Evolutionary conservation across 2,329 filamentous ascomycete species (phyloP).

Genomic region (Colletotrichum sp.): DNA sequence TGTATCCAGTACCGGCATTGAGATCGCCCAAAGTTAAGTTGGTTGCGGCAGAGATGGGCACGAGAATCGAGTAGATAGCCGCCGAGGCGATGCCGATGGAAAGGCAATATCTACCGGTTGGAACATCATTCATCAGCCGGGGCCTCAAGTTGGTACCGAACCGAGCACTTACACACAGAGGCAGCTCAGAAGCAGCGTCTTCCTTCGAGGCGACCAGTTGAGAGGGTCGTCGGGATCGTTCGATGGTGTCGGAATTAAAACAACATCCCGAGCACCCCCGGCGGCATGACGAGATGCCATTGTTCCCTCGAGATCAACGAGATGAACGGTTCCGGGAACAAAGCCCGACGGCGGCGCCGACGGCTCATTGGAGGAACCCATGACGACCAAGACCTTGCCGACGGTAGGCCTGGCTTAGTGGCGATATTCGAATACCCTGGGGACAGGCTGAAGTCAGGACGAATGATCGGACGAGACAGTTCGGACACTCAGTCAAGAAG

Average conservation of each 20-base stretch:
- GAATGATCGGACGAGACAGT: neutral
- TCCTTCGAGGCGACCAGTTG: slow-evolving; percentile 46
- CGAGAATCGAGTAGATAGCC: slow-evolving; percentile 33
- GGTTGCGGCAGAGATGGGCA: slow-evolving; percentile 44
- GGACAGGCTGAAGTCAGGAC: neutral
- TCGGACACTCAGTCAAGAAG: neutral
- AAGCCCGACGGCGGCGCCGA: neutral
- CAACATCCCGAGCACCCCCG: slow-evolving; percentile 42
- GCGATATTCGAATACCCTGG: fast-evolving
- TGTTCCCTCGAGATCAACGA: slow-evolving; percentile 41
- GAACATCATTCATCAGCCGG: fast-evolving
- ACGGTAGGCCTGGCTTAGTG: neutral
- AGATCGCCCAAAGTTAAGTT: slow-evolving; percentile 46
- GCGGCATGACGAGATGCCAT: slow-evolving; percentile 35
- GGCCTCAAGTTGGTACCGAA: neutral
- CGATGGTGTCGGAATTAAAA: slow-evolving; percentile 55
- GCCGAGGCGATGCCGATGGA: slow-evolving; percentile 29
- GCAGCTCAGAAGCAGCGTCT: slow-evolving; percentile 29
- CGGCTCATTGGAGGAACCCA: neutral
- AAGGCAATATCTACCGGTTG: neutral
- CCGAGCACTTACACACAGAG: slow-evolving; percentile 30
- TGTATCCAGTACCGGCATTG: slow-evolving; percentile 56
- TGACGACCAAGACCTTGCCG: no score
- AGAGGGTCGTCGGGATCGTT: slow-evolving; percentile 57
- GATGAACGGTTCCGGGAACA: slow-evolving; percentile 45